Evolutionary conservation across 2,329 filamentous ascomycete species (phyloP).

Genomic region (Penicillium italicum): DNA sequence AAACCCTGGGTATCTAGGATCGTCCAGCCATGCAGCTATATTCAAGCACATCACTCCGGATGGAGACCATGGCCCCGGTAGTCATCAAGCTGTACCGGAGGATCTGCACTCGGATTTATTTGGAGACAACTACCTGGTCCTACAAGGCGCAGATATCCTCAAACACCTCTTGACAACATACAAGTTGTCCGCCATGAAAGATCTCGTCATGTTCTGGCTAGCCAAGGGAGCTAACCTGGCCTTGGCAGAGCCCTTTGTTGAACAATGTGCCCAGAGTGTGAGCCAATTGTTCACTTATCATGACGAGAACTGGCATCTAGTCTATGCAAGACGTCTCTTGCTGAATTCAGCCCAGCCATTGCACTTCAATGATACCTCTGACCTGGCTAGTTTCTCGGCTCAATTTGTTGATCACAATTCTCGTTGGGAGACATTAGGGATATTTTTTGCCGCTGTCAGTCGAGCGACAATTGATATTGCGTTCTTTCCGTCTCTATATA

Average conservation of each 20-base stretch:
- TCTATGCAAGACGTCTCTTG: slow-evolving; percentile 22
- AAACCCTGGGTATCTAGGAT: slow-evolving; percentile 29
- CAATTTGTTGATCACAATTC: slow-evolving; percentile 29
- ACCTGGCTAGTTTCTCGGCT: slow-evolving; percentile 18
- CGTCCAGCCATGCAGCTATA: slow-evolving; percentile 30
- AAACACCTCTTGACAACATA: slow-evolving; percentile 22
- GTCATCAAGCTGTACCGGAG: slow-evolving; percentile 6
- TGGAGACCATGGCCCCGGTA: slow-evolving; percentile 10
- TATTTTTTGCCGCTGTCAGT: slow-evolving; percentile 38
- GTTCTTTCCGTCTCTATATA: slow-evolving; percentile 30
- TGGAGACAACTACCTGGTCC: slow-evolving; percentile 23
- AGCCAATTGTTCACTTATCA: slow-evolving; percentile 23
- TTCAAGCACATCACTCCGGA: slow-evolving; percentile 28
- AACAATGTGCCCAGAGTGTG: slow-evolving; percentile 21
- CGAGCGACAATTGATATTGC: slow-evolving; percentile 36
- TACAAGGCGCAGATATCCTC: slow-evolving; percentile 26
- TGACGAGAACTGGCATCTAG: slow-evolving; percentile 24
- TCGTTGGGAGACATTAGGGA: slow-evolving; percentile 41
- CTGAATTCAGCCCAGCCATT: slow-evolving; percentile 22
- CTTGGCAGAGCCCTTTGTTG: slow-evolving; percentile 25
- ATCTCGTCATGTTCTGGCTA: slow-evolving; percentile 26
- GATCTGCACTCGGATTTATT: slow-evolving; percentile 11
- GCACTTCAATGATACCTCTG: slow-evolving; percentile 13
- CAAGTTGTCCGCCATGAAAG: slow-evolving; percentile 22
- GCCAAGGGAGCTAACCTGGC: slow-evolving; percentile 26